Evolutionary conservation across 2,329 filamentous ascomycete species (phyloP).

Genomic region (Didymellaceae sp.): DNA sequence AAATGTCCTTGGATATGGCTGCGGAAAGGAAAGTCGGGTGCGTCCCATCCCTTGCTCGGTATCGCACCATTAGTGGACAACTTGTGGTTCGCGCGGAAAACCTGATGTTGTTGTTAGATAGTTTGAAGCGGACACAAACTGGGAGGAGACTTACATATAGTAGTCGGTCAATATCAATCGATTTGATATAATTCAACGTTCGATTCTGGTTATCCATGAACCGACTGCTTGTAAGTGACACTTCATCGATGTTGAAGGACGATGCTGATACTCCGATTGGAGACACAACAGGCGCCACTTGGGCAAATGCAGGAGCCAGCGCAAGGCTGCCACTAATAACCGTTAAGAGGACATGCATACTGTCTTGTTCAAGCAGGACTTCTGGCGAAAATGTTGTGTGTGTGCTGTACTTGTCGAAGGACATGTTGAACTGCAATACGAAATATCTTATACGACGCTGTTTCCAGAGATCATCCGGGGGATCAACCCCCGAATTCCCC

Average conservation of each 20-base stretch:
- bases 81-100: conserved; percentile 1
- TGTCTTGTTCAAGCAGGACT: neutral
- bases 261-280: conserved; percentile 2
- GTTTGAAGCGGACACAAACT: no score
- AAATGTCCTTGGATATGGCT: conserved; percentile 2
- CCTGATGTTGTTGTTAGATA: neutral
- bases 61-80: conserved; percentile 1
- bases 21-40: neutral
- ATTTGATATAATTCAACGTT: neutral
- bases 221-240: neutral
- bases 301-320: neutral
- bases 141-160: conserved; percentile 1
- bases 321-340: neutral
- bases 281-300: neutral
- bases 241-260: neutral
- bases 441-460: no score
- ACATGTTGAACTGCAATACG: no score
- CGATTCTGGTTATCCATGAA: conserved; percentile 5
- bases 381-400: no score
- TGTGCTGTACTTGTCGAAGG: no score
- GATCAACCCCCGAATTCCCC: no score
- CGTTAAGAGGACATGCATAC: neutral
- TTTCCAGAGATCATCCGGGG: no score
- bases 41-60: neutral
- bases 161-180: neutral